phyloP scores from a whole-genome alignment of 805 yeast species.

The Kuraishia piskuri region DNA sequence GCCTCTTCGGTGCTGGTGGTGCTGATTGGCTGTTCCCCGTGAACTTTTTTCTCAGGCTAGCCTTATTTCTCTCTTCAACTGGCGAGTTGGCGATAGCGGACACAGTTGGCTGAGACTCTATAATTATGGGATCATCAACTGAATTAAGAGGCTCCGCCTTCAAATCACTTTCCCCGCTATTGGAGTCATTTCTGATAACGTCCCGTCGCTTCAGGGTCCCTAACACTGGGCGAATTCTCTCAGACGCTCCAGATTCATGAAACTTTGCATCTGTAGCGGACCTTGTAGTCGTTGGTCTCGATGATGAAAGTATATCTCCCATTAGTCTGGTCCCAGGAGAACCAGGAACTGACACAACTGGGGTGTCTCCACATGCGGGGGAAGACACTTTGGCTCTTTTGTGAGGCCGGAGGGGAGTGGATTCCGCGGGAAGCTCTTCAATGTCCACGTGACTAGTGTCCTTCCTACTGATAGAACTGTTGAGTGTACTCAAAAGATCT shows the following conservation, averaged over 20 bases:
- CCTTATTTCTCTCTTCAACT: no score
- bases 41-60: no score
- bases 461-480: not conserved
- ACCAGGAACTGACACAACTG: not conserved
- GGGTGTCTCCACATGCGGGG: not conserved
- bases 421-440: not conserved
- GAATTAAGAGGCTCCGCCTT: conserved; percentile 7
- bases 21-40: not conserved
- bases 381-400: not conserved
- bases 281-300: not conserved
- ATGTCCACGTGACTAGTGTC: conserved; percentile 3
- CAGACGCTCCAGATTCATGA: not conserved
- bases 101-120: not conserved
- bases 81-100: no score
- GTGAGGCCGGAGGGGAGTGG: not conserved
- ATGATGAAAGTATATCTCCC: not conserved
- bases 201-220: not conserved
- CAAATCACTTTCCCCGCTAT: conserved; percentile 9
- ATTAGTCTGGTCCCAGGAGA: not conserved
- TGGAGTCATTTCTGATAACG: conserved; percentile 1
- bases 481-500: conserved; percentile 6
- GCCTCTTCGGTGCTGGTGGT: not conserved
- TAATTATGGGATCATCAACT: not conserved
- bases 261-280: not conserved
- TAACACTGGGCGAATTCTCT: not conserved